These are phyloP conservation scores for Castanea crenata DNA, from an alignment of 306 rosid species.

Conservation along the genomic window DNA sequence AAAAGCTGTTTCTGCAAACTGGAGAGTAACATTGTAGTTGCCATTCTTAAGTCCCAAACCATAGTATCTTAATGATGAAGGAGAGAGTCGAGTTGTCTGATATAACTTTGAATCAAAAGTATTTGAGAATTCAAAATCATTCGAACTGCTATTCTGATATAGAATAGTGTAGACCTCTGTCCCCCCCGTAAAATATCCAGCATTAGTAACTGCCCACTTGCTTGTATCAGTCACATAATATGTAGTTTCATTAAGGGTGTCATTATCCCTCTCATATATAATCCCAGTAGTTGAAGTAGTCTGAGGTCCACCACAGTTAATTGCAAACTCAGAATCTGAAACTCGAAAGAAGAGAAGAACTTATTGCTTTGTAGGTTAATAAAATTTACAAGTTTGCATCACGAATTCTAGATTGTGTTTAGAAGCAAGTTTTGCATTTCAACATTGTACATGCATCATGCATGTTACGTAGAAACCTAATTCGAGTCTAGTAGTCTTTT, in stretches of 20 bases:
- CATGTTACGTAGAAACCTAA: background rate
- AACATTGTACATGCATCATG: background rate
- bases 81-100: constrained; percentile 22
- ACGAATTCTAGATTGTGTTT: background rate
- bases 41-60: constrained; percentile 54
- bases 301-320: background rate
- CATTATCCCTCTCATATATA: background rate
- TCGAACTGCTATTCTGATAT: background rate
- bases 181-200: background rate
- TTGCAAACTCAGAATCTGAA: background rate
- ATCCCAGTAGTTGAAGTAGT: background rate
- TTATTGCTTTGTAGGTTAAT: background rate
- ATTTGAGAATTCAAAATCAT: background rate
- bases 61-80: constrained; percentile 39
- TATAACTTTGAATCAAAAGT: constrained; percentile 4
- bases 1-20: constrained; percentile 52
- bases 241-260: background rate
- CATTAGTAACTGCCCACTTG: background rate
- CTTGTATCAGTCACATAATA: background rate
- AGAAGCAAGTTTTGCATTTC: background rate
- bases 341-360: background rate
- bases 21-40: constrained; percentile 44
- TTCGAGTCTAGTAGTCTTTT: background rate
- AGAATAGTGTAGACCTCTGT: background rate
- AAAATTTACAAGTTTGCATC: background rate